Conservation (phyloP, 2,329 filamentous ascomycete genomes). For the Emericellopsis atlantica region DNA sequence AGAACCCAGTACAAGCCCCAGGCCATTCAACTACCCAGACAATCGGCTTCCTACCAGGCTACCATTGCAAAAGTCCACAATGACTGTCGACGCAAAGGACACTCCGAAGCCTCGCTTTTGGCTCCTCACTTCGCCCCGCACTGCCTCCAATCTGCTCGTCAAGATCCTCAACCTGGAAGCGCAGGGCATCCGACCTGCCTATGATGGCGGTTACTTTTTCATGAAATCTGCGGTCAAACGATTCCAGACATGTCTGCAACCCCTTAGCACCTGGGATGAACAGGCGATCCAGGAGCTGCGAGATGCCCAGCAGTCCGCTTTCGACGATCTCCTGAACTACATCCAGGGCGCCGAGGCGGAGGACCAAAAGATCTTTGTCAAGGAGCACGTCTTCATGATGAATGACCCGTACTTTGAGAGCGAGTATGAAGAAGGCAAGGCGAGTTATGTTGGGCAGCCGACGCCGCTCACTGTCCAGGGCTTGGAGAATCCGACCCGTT, state of each 20-base stretch:
- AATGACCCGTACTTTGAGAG: constrained; percentile 9
- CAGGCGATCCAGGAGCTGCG: constrained; percentile 11
- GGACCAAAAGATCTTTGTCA: constrained; percentile 17
- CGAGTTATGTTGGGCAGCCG: neutral
- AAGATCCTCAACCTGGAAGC: constrained; percentile 6
- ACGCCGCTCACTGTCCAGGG: constrained; percentile 1
- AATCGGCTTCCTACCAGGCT: no score
- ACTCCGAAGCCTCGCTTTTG: neutral
- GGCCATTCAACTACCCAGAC: no score
- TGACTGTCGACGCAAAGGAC: no score
- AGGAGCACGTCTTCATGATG: constrained; percentile 19
- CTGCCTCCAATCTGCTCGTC: constrained; percentile 5
- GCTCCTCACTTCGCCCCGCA: constrained; percentile 4
- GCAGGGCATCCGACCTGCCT: constrained; percentile 2
- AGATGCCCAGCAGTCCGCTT: constrained; percentile 10
- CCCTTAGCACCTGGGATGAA: constrained; percentile 12
- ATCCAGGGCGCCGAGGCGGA: constrained; percentile 9
- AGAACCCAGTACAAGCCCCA: no score
- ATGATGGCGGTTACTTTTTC: constrained; percentile 15
- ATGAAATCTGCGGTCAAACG: constrained; percentile 5
- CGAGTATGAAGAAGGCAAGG: constrained; percentile 2
- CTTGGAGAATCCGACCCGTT: constrained; percentile 6
- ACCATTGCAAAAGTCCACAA: no score
- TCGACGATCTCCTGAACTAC: constrained; percentile 12
- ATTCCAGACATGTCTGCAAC: constrained; percentile 5